Conservation (phyloP, 2,329 filamentous ascomycete species). For the Colletotrichum sp. region DNA sequence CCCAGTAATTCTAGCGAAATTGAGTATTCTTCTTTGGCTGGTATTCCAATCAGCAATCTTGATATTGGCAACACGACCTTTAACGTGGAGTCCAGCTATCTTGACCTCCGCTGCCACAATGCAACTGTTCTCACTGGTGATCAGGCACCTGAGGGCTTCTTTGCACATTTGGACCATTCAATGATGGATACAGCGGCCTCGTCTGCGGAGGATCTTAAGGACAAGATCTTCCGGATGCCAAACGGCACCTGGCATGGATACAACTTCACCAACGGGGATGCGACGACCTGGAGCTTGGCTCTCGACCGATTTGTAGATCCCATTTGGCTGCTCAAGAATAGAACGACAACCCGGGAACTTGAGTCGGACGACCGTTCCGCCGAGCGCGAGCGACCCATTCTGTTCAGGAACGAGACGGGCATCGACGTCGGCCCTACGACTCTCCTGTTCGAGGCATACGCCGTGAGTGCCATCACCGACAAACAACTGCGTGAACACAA, state of each 20-base stretch:
- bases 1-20: background rate
- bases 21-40: background rate
- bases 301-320: background rate
- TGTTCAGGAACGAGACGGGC: background rate
- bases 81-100: background rate
- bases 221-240: background rate
- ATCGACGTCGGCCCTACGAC: background rate
- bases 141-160: background rate
- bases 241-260: background rate
- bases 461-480: background rate
- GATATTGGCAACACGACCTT: background rate
- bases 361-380: background rate
- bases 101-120: background rate
- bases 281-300: background rate
- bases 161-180: background rate
- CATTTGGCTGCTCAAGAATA: background rate
- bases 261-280: background rate
- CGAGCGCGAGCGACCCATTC: background rate
- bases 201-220: background rate
- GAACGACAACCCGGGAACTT: background rate
- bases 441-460: background rate
- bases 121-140: background rate
- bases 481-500: no score
- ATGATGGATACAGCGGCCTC: background rate
- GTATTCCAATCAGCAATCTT: background rate